A percentile compares a stretch with the other conserved stretches of the same genome.
These are phyloP conservation scores for Ceratocystis eucalypticola DNA, from an alignment of 2,329 filamentous ascomycete species.

Conservation along the genomic window DNA sequence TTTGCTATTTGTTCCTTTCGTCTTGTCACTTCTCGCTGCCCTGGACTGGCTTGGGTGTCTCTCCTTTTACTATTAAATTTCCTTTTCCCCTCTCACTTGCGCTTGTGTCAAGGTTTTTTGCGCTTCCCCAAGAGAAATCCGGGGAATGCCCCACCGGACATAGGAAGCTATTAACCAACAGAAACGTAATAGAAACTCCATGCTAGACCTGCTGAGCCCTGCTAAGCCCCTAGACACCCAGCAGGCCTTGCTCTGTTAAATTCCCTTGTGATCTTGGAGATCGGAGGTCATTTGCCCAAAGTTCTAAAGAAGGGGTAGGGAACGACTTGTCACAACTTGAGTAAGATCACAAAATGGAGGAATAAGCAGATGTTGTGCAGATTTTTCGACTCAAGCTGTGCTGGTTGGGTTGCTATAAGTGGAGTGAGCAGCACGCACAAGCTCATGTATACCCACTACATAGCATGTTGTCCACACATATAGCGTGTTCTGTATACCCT, in stretches of 20 bases:
- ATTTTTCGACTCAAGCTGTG: too few species aligned
- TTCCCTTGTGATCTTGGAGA: too few species aligned
- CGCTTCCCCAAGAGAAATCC: slow-evolving; percentile 13
- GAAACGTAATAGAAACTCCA: slow-evolving; percentile 14
- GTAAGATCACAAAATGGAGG: too few species aligned
- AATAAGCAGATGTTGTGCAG: too few species aligned
- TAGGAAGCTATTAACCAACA: slow-evolving; percentile 15
- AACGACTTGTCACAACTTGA: too few species aligned
- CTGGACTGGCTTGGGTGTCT: not conserved
- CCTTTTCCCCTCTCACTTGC: not conserved
- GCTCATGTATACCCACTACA: too few species aligned
- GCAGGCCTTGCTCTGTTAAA: not conserved
- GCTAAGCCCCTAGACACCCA: not conserved
- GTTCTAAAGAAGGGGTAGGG: too few species aligned
- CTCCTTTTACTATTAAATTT: not conserved
- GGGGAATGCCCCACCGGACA: slow-evolving; percentile 10
- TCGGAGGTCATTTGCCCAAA: too few species aligned
- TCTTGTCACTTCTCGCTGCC: not conserved
- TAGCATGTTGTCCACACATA: too few species aligned
- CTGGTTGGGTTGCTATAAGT: too few species aligned
- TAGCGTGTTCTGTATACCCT: too few species aligned
- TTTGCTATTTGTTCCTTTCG: not conserved
- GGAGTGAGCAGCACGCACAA: too few species aligned
- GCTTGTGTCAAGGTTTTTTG: not conserved
- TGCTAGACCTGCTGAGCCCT: not conserved